These are phyloP conservation scores for Penicillium fuscoglaucum DNA, from an alignment of 2,329 filamentous ascomycete species.

Conservation along the genomic window DNA sequence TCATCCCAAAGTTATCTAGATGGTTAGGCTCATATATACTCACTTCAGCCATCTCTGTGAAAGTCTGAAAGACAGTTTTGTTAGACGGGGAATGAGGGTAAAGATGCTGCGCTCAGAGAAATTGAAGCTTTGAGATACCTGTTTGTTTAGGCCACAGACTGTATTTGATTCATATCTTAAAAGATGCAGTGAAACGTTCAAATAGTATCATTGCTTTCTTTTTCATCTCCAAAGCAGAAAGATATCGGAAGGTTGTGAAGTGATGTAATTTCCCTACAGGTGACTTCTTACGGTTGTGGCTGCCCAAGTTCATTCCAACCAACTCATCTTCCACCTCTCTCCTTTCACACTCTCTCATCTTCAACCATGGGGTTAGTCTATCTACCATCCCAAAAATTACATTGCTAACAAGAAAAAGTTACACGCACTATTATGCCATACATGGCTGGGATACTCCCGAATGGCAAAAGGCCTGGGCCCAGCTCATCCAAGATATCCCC, in stretches of 20 bases:
- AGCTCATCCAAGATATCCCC: constrained; percentile 15
- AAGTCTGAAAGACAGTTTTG: not conserved
- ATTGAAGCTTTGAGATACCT: not conserved
- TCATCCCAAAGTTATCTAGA: not conserved
- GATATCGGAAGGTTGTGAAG: not conserved
- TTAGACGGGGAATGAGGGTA: not conserved
- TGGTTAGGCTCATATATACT: not conserved
- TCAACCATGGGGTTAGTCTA: not conserved
- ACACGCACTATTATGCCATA: constrained; percentile 23
- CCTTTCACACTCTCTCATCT: not conserved
- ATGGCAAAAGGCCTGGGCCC: constrained; percentile 18
- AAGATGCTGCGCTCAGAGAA: not conserved
- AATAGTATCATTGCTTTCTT: not conserved
- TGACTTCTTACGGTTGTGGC: not conserved
- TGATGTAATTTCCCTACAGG: not conserved
- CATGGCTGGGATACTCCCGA: constrained; percentile 9
- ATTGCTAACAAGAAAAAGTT: constrained; percentile 3
- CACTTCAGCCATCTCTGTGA: not conserved
- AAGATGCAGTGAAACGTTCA: not conserved
- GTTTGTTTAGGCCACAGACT: not conserved
- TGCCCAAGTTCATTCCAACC: not conserved
- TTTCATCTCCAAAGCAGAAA: not conserved
- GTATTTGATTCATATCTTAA: not conserved
- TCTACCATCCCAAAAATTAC: not conserved
- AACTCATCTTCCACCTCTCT: not conserved